A percentile compares a stretch with the other conserved stretches of the same genome.
Evolutionary conservation across 495 filamentous ascomycete species (phyloP).

Genomic region (Trichoderma parareesei): DNA sequence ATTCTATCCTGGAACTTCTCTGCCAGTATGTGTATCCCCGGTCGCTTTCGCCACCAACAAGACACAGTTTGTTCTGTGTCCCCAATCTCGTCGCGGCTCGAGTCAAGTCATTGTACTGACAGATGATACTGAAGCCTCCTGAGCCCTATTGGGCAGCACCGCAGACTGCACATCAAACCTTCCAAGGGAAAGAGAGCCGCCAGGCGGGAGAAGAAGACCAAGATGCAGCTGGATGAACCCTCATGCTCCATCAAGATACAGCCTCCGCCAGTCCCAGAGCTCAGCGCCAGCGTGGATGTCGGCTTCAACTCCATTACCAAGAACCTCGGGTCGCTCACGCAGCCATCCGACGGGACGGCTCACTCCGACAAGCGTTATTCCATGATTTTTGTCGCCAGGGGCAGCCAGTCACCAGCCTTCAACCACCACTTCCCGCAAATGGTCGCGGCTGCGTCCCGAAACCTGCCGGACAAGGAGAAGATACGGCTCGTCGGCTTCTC

Average conservation of each 20-base stretch:
- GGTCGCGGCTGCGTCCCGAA: conserved; percentile 41
- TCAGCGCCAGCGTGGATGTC: conserved; percentile 45
- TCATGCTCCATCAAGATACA: not conserved
- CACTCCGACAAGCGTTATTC: conserved; percentile 24
- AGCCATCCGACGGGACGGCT: conserved; percentile 7
- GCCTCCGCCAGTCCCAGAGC: conserved; percentile 35
- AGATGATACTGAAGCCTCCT: conserved; percentile 36
- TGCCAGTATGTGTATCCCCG: conserved; percentile 36
- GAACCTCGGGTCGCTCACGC: conserved; percentile 36
- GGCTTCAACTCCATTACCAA: conserved; percentile 51
- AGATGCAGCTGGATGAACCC: not conserved
- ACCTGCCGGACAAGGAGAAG: conserved; percentile 25
- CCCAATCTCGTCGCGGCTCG: not conserved
- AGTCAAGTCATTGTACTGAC: not conserved
- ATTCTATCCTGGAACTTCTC: conserved; percentile 46
- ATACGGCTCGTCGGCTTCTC: conserved; percentile 50
- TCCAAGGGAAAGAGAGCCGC: conserved; percentile 45
- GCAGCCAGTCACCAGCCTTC: conserved; percentile 40
- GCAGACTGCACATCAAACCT: conserved; percentile 32
- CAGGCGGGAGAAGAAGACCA: conserved; percentile 23
- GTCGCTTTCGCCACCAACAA: conserved; percentile 10
- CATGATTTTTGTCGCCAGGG: conserved; percentile 46
- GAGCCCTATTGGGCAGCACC: conserved; percentile 46
- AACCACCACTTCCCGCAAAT: conserved; percentile 55
- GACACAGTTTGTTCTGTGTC: not conserved